Evolutionary conservation across 169 alveolate genomes (phyloP).

Genomic region (Theileria luwenshuni): DNA sequence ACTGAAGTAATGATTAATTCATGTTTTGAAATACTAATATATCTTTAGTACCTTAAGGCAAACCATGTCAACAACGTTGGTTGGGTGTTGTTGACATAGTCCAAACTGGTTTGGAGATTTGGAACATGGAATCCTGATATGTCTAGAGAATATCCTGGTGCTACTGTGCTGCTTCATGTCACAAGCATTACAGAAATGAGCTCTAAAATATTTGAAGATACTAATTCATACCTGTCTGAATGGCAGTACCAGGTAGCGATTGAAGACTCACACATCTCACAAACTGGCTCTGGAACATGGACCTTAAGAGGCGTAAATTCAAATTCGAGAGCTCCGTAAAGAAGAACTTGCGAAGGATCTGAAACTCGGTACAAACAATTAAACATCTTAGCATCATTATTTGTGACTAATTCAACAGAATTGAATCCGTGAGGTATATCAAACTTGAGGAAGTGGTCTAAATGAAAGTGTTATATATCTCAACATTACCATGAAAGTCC

Average conservation of each 20-base stretch:
- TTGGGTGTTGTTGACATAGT: slow-evolving; percentile 84
- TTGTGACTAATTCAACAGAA: slow-evolving; percentile 45
- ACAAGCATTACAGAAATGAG: slow-evolving; percentile 86
- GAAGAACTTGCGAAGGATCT: slow-evolving; percentile 73
- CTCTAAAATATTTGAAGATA: slow-evolving; percentile 40
- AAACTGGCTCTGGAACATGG: slow-evolving; percentile 82
- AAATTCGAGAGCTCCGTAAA: slow-evolving; percentile 72
- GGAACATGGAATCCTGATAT: slow-evolving; percentile 81
- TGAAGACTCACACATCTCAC: slow-evolving; percentile 80
- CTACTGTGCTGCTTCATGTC: slow-evolving; percentile 83
- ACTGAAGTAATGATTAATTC: slow-evolving; percentile 47
- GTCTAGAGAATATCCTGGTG: slow-evolving; percentile 81
- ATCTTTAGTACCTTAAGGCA: slow-evolving; percentile 73
- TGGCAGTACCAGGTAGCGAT: slow-evolving; percentile 80
- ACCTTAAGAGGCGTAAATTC: slow-evolving; percentile 78
- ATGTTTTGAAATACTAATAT: not conserved
- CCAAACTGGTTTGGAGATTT: slow-evolving; percentile 90
- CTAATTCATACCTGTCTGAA: slow-evolving; percentile 70
- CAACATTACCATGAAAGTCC: slow-evolving; percentile 3
- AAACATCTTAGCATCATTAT: slow-evolving; percentile 35
- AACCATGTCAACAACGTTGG: slow-evolving; percentile 85
- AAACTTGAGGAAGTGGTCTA: slow-evolving; percentile 43
- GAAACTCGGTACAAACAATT: slow-evolving; percentile 73
- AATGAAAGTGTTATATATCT: not conserved
- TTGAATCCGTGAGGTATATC: slow-evolving; percentile 44